phyloP scores from a whole-genome alignment of 208 protist genomes.

The Acanthamoeba triangularis region DNA sequence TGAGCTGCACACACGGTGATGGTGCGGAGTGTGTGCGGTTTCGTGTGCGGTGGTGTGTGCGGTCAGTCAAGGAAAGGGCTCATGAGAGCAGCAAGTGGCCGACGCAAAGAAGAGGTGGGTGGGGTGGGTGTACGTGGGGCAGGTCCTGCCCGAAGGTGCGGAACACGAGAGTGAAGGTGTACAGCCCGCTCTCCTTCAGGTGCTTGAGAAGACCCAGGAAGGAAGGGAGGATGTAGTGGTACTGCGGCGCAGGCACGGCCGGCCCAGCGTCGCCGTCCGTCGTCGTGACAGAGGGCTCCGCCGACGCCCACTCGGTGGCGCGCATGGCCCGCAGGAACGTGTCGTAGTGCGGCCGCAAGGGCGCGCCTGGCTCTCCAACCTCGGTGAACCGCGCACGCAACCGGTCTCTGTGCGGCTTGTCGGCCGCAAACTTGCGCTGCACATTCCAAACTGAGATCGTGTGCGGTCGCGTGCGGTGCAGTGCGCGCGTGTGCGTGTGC shows the following conservation, averaged over 20 bases:
- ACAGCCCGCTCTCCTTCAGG: neutral
- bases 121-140: neutral
- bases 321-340: neutral
- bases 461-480: no score
- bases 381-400: neutral
- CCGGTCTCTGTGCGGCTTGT: neutral
- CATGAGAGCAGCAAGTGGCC: no score
- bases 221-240: conserved; percentile 49
- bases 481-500: neutral
- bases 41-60: no score
- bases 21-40: no score
- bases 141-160: conserved; percentile 52
- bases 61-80: no score
- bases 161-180: conserved; percentile 70
- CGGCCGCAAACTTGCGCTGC: neutral
- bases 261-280: neutral
- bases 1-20: conserved; percentile 23
- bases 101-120: neutral
- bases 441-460: neutral
- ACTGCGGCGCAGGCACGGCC: neutral
- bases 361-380: neutral
- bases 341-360: neutral
- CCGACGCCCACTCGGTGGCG: neutral
- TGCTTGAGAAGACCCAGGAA: conserved; percentile 21
- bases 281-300: neutral